Percentiles rank a stretch among this genome's conserved stretches.
phyloP scores from a whole-genome alignment of 2,329 filamentous ascomycete species.

The Pseudocercospora pini-densiflorae region DNA sequence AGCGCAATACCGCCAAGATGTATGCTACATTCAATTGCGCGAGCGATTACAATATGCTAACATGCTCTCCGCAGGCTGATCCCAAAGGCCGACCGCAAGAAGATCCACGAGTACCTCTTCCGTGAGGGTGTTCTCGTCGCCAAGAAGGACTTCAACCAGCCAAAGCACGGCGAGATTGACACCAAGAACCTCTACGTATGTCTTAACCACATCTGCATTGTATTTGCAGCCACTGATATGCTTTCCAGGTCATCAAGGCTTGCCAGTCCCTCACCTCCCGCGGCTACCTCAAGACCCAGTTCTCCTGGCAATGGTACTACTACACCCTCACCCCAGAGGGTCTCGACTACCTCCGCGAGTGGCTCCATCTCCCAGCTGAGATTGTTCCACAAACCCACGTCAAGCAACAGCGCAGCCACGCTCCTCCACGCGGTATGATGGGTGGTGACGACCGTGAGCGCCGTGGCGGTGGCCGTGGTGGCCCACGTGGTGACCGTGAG shows the following conservation, averaged over 20 bases:
- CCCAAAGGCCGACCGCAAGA: constrained; percentile 99
- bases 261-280: constrained; percentile 97
- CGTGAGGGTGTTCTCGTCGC: constrained; percentile 84
- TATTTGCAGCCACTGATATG: no score
- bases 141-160: constrained; percentile 98
- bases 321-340: constrained; percentile 98
- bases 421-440: constrained; percentile 98
- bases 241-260: constrained; percentile 97
- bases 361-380: constrained; percentile 99
- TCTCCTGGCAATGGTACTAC: constrained; percentile 99
- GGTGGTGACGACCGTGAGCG: constrained; percentile 76
- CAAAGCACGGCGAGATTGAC: constrained; percentile 97
- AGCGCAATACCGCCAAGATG: constrained; percentile 50
- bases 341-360: constrained; percentile 99
- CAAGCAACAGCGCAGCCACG: constrained; percentile 99
- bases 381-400: constrained; percentile 99
- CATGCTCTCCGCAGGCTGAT: constrained; percentile 73
- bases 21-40: constrained; percentile 23
- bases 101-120: constrained; percentile 99
- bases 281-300: constrained; percentile 99
- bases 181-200: constrained; percentile 96
- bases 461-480: constrained; percentile 77
- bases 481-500: constrained; percentile 74
- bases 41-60: neutral
- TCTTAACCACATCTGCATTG: constrained; percentile 10